Base-by-base conservation (phyloP, 2,329 filamentous ascomycete genomes). In the Westerdykella aurantiaca region DNA sequence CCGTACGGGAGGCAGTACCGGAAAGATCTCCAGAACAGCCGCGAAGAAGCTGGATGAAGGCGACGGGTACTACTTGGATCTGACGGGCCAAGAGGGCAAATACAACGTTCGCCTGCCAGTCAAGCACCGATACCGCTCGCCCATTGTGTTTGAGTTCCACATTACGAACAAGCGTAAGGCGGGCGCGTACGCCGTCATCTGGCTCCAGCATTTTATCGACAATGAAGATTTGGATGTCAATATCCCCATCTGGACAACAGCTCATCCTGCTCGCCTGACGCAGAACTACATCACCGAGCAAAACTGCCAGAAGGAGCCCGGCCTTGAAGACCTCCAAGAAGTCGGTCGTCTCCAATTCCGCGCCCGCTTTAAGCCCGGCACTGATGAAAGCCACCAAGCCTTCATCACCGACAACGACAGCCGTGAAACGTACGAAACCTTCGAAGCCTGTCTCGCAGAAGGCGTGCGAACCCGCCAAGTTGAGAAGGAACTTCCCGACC, bases 201-300 rank as follows among this genome's bases (percentile, higher is more conserved):
- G 91, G 93, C 76, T 97, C 3, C 81, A 89, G 52, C 86, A 93
- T 45, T 74, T 97, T 7, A 76, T 83, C 10, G 93, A 97, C 59
- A 85, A 86, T 45, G 83, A 93, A 50, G 81, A 85, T 41, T 77
- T 76, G 1, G 78, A 85, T 12, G 83, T 96, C 56, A 85, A 93
- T 51, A 76, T 97, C n/a, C 93, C 91, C 0, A 85, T 98, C 45
- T 97, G 89, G 86, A 83, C 78, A 40, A 95, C 89, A 18, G 77
- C 85, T 55, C 85, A 86, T 45, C 76, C 83, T 0, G 73, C 79
- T 48, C 81, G 91, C 4, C 73, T 97, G 10, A 87, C 86, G 0
- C 91, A 97, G 61, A 97, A 95, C 63, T 96, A 91, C 66, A 85
- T 96, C 57, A 95, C 88, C 0, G 81, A 89, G 47, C 75, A 83